Evolutionary conservation across 176 grass and related monocot genomes (phyloP).

Genomic region (Miscanthus lutarioriparius): DNA sequence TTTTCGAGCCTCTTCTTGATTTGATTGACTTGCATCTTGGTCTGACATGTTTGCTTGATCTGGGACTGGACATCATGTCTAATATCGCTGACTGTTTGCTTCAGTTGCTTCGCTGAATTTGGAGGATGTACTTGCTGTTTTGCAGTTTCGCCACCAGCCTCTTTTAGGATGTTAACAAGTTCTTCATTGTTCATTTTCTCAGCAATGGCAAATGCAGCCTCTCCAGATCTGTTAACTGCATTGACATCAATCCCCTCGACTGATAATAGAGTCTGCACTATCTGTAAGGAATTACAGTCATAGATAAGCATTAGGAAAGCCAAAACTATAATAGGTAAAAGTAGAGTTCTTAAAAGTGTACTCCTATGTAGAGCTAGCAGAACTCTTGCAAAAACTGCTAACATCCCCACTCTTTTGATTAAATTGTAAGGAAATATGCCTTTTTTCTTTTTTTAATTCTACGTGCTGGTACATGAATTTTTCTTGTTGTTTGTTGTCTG

Average conservation of each 20-base stretch:
- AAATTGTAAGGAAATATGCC: too few relatives aligned
- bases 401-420: background rate
- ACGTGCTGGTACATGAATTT: background rate
- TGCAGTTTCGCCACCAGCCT: slow-evolving; percentile 50
- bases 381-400: background rate
- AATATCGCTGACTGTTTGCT: slow-evolving; percentile 92
- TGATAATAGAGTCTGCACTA: slow-evolving; percentile 58
- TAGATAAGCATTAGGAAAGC: slow-evolving; percentile 27
- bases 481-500: background rate
- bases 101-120: slow-evolving; percentile 77
- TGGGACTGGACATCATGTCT: slow-evolving; percentile 85
- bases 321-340: background rate
- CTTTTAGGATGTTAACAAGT: slow-evolving; percentile 64
- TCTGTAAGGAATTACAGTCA: slow-evolving; percentile 51
- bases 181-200: slow-evolving; percentile 72
- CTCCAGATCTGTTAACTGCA: slow-evolving; percentile 67
- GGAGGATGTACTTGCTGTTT: slow-evolving; percentile 61
- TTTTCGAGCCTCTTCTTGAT: slow-evolving; percentile 84
- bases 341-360: background rate
- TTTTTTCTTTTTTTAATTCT: background rate
- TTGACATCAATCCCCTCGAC: slow-evolving; percentile 71
- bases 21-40: slow-evolving; percentile 75
- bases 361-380: background rate
- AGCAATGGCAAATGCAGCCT: slow-evolving; percentile 72
- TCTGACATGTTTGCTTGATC: slow-evolving; percentile 78